Evolutionary conservation across 75 land plant species (phyloP).

Genomic region (Isoetes taiwanensis): DNA sequence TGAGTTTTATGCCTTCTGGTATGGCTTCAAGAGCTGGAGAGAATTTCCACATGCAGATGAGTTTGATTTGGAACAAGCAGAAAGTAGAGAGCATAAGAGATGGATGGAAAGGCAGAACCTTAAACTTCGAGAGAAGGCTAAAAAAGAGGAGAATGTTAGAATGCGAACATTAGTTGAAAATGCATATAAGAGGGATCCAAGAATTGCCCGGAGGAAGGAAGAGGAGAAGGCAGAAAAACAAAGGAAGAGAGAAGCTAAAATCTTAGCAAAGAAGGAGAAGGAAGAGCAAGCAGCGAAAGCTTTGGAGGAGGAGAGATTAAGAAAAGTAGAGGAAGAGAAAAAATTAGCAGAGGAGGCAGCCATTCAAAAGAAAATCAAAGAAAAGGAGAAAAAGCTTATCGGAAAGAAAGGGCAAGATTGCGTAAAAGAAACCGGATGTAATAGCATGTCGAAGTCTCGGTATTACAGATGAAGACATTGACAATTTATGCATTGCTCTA

Average conservation of each 20-base stretch:
- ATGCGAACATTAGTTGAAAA: slow-evolving; percentile 74
- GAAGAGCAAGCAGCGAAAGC: slow-evolving; percentile 73
- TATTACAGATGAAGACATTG: slow-evolving; percentile 57
- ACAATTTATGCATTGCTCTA: slow-evolving; percentile 46
- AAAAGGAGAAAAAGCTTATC: slow-evolving; percentile 84
- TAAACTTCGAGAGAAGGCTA: slow-evolving; percentile 78
- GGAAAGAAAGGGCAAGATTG: slow-evolving; percentile 76
- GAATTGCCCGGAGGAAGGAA: slow-evolving; percentile 69
- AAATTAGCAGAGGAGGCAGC: slow-evolving; percentile 61
- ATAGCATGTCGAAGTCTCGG: slow-evolving; percentile 27
- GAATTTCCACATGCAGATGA: slow-evolving; percentile 97
- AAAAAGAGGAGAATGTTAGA: slow-evolving; percentile 74
- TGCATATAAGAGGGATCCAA: slow-evolving; percentile 83
- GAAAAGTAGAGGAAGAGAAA: slow-evolving; percentile 71
- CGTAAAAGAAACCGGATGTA: slow-evolving; percentile 33
- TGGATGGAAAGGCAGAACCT: slow-evolving; percentile 99
- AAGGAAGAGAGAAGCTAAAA: slow-evolving; percentile 70
- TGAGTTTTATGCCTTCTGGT: slow-evolving; percentile 83
- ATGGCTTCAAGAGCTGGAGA: slow-evolving; percentile 82
- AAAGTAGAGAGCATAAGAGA: slow-evolving; percentile 89
- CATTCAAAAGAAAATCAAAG: slow-evolving; percentile 69
- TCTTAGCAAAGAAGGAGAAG: slow-evolving; percentile 53
- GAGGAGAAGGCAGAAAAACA: slow-evolving; percentile 79
- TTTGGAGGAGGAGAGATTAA: slow-evolving; percentile 60
- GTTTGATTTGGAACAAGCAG: slow-evolving; percentile 85